Base-by-base conservation (phyloP, 2,329 filamentous ascomycete genomes). In the Chaetothyriales sp. region DNA sequence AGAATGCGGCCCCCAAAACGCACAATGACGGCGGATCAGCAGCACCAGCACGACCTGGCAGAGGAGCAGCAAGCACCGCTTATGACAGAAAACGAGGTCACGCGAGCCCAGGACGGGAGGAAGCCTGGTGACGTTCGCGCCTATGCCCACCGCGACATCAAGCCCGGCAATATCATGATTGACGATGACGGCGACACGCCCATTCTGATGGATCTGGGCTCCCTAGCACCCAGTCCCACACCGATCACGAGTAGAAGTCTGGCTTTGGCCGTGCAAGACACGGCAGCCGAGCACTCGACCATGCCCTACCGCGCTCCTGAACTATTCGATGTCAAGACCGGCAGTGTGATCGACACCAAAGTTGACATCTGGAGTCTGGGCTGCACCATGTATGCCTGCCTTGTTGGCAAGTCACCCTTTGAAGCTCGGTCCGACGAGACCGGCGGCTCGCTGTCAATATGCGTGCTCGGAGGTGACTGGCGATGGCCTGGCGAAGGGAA, bases 81-180 rank as follows among this genome's bases (percentile, higher is more conserved):
- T 59, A 88, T 95, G 82, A 56, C 56, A 4, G 56, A 56, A 1
- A 80, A 79, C 1, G 86, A 94, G 65, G 82, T 83, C 33, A 78
- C 78, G 15, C 72, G 78, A 44, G 78, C 78, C 54, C 80, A 85
- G 60, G 79, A 83, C 58, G 82, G 85, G 2, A 76, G 82, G 46
- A 77, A 78, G 44, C 80, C 82, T 8, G 84, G 85, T 13, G 80
- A 81, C 53, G 73, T 80, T 55, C 77, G 86, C 60, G 86, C 89
- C 18, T 98, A 95, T 67, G 86, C 92, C 56, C 92, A 98, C 69
- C 77, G 92, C 60, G 92, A 98, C 69, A 95, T 98, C 67, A 98
- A 98, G 69, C 92, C 92, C 62, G 90, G 89, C 53, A 98, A 98
- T 70, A 94, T 98, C 65, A 98, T 98, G 92, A 95, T 98, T 60